A percentile compares a stretch with the other conserved stretches of the same genome.
Evolutionary conservation across 805 yeast genomes (phyloP).

Genomic region (Kluyveromyces siamensis): DNA sequence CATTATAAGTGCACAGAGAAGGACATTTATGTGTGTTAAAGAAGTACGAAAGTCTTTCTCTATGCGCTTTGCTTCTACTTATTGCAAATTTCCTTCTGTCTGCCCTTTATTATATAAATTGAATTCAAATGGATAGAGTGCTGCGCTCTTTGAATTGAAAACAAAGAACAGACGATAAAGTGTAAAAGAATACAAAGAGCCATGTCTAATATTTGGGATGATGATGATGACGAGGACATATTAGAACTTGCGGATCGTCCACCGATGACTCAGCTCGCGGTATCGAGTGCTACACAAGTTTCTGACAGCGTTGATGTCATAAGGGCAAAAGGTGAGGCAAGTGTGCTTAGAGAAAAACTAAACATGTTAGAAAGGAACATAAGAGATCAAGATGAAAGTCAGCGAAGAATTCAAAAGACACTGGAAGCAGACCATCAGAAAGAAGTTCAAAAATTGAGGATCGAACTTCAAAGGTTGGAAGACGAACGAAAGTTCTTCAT

Average conservation of each 20-base stretch:
- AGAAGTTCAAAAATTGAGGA: slow-evolving; percentile 34
- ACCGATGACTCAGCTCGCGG: slow-evolving; percentile 11
- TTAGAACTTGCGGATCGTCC: slow-evolving; percentile 40
- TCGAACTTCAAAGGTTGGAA: slow-evolving; percentile 36
- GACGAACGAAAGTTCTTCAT: slow-evolving; percentile 48
- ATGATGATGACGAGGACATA: slow-evolving; percentile 36
- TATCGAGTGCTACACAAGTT: background rate
- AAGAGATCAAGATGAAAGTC: slow-evolving; percentile 21
- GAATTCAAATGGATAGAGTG: background rate
- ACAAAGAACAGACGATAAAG: background rate
- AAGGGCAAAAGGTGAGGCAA: slow-evolving; percentile 69
- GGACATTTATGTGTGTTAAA: no score
- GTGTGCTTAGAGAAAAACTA: slow-evolving; percentile 62
- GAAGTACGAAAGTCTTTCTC: background rate
- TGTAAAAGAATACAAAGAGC: background rate
- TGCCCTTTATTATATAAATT: background rate
- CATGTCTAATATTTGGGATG: slow-evolving; percentile 6
- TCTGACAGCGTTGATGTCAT: slow-evolving; percentile 27
- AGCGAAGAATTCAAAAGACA: slow-evolving; percentile 25
- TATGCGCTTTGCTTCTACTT: background rate
- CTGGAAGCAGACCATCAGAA: slow-evolving; percentile 14
- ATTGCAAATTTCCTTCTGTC: background rate
- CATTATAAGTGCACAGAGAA: no score
- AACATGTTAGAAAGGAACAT: slow-evolving; percentile 31
- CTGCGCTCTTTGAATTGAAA: background rate